Conservation (phyloP, 352 stramenopile genomes). For the Globisporangium cederbergense region DNA sequence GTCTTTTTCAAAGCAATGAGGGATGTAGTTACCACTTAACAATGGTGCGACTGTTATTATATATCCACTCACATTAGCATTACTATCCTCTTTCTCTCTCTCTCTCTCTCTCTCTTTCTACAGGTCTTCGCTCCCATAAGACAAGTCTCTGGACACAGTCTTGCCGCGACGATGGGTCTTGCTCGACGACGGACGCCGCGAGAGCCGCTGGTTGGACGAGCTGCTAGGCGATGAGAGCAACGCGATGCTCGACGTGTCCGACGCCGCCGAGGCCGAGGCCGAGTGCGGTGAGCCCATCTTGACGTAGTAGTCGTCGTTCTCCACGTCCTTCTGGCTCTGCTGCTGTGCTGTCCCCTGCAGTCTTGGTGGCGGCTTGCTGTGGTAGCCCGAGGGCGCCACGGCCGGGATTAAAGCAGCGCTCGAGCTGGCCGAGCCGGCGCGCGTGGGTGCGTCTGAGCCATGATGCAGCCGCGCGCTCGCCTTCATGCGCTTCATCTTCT, state of each 20-base stretch:
- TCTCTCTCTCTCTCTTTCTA: not conserved
- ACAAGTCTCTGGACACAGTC: not conserved
- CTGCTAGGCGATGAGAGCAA: conserved; percentile 43
- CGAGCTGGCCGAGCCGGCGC: conserved; percentile 25
- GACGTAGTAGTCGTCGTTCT: conserved; percentile 21
- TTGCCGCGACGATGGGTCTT: not conserved
- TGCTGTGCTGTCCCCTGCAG: conserved; percentile 22
- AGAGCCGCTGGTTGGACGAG: conserved; percentile 18
- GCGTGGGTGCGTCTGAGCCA: conserved; percentile 21
- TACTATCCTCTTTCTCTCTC: not conserved
- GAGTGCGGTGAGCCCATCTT: conserved; percentile 60
- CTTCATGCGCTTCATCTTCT: conserved; percentile 39
- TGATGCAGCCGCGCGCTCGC: conserved; percentile 20
- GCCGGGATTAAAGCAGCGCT: conserved; percentile 25
- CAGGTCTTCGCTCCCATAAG: conserved; percentile 4
- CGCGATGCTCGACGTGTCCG: conserved; percentile 57
- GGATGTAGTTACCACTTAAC: not conserved
- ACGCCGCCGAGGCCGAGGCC: conserved; percentile 40
- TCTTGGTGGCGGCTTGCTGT: conserved; percentile 14
- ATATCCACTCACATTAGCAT: not conserved
- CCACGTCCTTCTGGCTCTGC: conserved; percentile 12
- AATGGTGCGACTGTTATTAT: not conserved
- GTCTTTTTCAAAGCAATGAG: not conserved
- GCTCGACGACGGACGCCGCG: conserved; percentile 5
- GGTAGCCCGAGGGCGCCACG: conserved; percentile 21